Evolutionary conservation across 257 asterid genomes (phyloP).

Genomic region (Orobanche coerulescens): DNA sequence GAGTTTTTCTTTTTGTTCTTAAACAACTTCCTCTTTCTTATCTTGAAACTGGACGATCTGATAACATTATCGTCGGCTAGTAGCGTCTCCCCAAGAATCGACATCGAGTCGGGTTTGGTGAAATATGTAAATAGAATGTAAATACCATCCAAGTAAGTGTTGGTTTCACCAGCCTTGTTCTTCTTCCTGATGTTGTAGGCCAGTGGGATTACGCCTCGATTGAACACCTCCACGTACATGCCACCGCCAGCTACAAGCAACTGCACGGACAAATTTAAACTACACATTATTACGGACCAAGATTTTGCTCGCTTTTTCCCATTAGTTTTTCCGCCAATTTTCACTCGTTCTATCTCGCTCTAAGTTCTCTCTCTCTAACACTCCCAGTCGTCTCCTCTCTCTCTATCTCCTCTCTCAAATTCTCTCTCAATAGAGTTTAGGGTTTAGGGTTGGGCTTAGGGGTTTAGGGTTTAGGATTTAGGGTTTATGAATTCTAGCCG

Average conservation of each 20-base stretch:
- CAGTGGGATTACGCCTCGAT: constrained; percentile 90
- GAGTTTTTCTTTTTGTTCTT: too few relatives aligned
- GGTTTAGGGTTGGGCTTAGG: too few relatives aligned
- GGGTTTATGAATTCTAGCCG: too few relatives aligned
- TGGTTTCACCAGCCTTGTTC: constrained; percentile 86
- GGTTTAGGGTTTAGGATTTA: too few relatives aligned
- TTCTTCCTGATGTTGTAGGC: constrained; percentile 77
- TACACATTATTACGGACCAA: background rate
- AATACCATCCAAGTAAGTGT: constrained; percentile 88
- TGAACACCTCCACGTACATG: constrained; percentile 93
- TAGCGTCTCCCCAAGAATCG: constrained; percentile 41
- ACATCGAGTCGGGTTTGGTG: constrained; percentile 78
- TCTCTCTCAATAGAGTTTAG: too few relatives aligned
- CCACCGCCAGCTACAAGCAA: constrained; percentile 94
- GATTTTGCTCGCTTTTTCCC: too few relatives aligned
- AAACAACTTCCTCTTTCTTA: constrained; percentile 62
- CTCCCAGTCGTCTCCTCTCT: too few relatives aligned
- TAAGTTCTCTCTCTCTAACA: too few relatives aligned
- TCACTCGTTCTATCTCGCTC: too few relatives aligned
- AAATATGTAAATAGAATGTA: constrained; percentile 86
- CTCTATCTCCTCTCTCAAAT: too few relatives aligned
- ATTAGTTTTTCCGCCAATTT: too few relatives aligned
- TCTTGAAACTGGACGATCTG: constrained; percentile 73
- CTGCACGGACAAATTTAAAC: constrained; percentile 31
- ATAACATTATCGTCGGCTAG: constrained; percentile 64